phyloP scores from a whole-genome alignment of 1,284 basidiomycete species.

The Pascua sp. region DNA sequence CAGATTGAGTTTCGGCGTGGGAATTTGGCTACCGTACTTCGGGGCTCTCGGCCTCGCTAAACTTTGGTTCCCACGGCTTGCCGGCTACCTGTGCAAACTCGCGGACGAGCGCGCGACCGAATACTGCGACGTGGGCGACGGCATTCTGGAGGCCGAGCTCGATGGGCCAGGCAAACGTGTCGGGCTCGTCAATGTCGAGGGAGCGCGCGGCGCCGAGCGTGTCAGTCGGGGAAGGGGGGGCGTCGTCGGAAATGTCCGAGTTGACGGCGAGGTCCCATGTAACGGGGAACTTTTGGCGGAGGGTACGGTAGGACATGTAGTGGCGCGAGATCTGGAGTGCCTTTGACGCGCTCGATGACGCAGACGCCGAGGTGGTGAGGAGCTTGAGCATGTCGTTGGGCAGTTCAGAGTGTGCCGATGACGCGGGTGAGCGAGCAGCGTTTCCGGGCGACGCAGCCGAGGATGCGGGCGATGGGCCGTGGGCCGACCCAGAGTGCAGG shows the following conservation, averaged over 20 bases:
- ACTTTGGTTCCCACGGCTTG: constrained; percentile 30
- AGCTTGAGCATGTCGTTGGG: constrained; percentile 35
- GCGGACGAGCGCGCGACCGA: constrained; percentile 38
- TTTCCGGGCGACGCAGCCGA: constrained; percentile 16
- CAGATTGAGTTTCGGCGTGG: too few species aligned
- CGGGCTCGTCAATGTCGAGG: constrained; percentile 34
- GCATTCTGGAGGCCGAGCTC: constrained; percentile 44
- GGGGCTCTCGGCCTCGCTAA: constrained; percentile 13
- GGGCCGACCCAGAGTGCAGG: constrained; percentile 10
- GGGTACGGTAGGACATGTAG: constrained; percentile 29
- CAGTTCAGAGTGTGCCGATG: constrained; percentile 13
- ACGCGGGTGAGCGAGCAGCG: constrained; percentile 18
- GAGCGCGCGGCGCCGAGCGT: constrained; percentile 31
- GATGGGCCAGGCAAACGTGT: constrained; percentile 45
- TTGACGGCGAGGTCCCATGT: constrained; percentile 36
- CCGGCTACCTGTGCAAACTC: constrained; percentile 33
- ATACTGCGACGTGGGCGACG: constrained; percentile 38
- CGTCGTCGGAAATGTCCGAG: constrained; percentile 36
- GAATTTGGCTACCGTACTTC: background rate
- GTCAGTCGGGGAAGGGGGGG: constrained; percentile 35
- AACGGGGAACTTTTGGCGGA: constrained; percentile 31
- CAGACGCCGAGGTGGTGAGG: constrained; percentile 24
- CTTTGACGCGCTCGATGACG: constrained; percentile 20
- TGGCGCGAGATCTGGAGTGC: constrained; percentile 34
- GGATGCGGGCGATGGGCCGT: constrained; percentile 21